Percentiles rank a stretch among this genome's conserved stretches.
phyloP scores from a whole-genome alignment of 495 filamentous ascomycete genomes.

The Xylaria longipes region DNA sequence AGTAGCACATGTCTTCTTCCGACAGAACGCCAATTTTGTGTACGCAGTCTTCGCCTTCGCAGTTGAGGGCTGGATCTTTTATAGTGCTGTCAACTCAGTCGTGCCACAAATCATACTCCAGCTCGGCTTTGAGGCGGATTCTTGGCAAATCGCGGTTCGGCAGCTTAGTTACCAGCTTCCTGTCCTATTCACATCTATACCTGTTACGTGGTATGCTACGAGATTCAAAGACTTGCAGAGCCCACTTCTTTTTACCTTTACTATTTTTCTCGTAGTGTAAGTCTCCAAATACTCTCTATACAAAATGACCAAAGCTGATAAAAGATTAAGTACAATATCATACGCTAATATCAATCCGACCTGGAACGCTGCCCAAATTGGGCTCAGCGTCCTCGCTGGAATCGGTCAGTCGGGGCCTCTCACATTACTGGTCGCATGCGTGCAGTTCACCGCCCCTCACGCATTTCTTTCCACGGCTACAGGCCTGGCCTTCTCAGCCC shows the following conservation, averaged over 20 bases:
- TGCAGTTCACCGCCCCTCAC: constrained; percentile 63
- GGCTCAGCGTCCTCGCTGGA: constrained; percentile 54
- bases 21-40: constrained; percentile 57
- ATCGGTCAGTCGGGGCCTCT: constrained; percentile 59
- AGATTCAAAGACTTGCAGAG: constrained; percentile 57
- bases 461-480: constrained; percentile 61
- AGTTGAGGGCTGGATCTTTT: constrained; percentile 66
- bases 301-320: background rate
- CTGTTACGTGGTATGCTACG: constrained; percentile 57
- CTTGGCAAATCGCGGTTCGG: constrained; percentile 54
- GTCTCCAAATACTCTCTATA: constrained; percentile 25
- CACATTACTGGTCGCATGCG: constrained; percentile 56
- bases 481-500: constrained; percentile 59
- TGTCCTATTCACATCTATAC: constrained; percentile 45
- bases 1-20: constrained; percentile 62
- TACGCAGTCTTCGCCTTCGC: constrained; percentile 61
- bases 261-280: constrained; percentile 54
- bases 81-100: constrained; percentile 61
- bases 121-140: constrained; percentile 57
- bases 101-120: constrained; percentile 60
- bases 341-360: constrained; percentile 55
- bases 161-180: constrained; percentile 54
- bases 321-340: constrained; percentile 44
- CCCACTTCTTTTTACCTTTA: constrained; percentile 56
- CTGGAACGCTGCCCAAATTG: constrained; percentile 56